Conservation (phyloP, 1,139 yeast genomes). For the Protomyces gravidus region DNA sequence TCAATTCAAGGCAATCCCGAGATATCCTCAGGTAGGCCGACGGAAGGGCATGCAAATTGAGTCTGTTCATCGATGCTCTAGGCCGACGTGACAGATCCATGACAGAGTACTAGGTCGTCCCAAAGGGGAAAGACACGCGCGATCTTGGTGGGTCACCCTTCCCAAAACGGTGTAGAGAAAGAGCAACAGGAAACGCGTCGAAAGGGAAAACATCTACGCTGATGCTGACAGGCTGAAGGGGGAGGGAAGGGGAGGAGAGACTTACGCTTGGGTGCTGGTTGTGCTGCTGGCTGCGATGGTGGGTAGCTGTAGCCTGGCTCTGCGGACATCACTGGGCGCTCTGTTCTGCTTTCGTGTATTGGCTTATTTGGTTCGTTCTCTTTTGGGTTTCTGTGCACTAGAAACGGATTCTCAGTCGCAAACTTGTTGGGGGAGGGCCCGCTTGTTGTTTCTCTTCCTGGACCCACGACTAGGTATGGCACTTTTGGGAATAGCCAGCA, state of each 20-base stretch:
- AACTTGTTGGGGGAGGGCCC: too few species aligned
- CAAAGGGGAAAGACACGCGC: conserved; percentile 2
- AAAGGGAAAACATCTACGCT: too few species aligned
- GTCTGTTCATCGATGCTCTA: too few species aligned
- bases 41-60: too few species aligned
- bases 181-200: too few species aligned
- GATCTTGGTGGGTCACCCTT: neutral
- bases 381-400: neutral
- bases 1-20: too few species aligned
- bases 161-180: conserved; percentile 3
- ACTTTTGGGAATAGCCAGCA: too few species aligned
- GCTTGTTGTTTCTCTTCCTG: neutral
- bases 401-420: too few species aligned
- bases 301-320: neutral
- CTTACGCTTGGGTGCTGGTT: conserved; percentile 1
- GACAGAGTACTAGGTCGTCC: neutral
- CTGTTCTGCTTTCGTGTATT: neutral
- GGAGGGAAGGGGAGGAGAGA: neutral
- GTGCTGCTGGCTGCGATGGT: neutral
- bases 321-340: neutral
- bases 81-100: too few species aligned
- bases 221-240: too few species aligned
- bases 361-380: neutral
- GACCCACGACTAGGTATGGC: too few species aligned
- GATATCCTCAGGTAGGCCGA: too few species aligned